Evolutionary conservation across 2,329 filamentous ascomycete species (phyloP).

Genomic region (Xylaria sp.): DNA sequence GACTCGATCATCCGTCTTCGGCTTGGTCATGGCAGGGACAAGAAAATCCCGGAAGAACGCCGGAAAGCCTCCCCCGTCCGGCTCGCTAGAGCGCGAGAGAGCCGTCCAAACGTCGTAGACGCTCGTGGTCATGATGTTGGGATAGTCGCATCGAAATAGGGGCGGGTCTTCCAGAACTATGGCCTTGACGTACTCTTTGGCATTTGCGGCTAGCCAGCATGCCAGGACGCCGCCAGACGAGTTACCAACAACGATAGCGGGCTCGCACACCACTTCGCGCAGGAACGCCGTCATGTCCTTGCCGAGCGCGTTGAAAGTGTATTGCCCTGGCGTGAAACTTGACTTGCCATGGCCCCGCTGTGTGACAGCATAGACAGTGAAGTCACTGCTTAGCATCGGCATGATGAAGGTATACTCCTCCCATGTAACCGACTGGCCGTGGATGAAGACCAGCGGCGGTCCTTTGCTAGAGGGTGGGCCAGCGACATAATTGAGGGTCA

Average conservation of each 20-base stretch:
- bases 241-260: constrained; percentile 21
- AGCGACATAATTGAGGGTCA: constrained; percentile 25
- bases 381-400: constrained; percentile 21
- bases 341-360: constrained; percentile 27
- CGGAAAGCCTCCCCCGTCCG: constrained; percentile 15
- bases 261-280: constrained; percentile 13
- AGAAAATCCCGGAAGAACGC: constrained; percentile 21
- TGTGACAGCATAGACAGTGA: constrained; percentile 26
- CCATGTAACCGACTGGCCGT: constrained; percentile 27
- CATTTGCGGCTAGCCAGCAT: constrained; percentile 27
- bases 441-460: constrained; percentile 25
- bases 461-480: constrained; percentile 9
- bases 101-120: constrained; percentile 23
- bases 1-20: constrained; percentile 9
- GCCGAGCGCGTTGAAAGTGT: constrained; percentile 29
- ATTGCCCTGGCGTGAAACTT: constrained; percentile 24
- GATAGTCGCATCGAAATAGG: constrained; percentile 25
- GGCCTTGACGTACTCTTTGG: constrained; percentile 26
- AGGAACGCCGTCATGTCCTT: constrained; percentile 25
- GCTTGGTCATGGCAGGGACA: constrained; percentile 7
- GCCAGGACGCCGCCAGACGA: constrained; percentile 26
- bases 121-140: constrained; percentile 17
- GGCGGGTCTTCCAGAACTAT: constrained; percentile 29
- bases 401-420: constrained; percentile 32
- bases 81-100: constrained; percentile 17